Evolutionary conservation across 495 filamentous ascomycete genomes (phyloP).

Genomic region (Trichocladium antarcticum): DNA sequence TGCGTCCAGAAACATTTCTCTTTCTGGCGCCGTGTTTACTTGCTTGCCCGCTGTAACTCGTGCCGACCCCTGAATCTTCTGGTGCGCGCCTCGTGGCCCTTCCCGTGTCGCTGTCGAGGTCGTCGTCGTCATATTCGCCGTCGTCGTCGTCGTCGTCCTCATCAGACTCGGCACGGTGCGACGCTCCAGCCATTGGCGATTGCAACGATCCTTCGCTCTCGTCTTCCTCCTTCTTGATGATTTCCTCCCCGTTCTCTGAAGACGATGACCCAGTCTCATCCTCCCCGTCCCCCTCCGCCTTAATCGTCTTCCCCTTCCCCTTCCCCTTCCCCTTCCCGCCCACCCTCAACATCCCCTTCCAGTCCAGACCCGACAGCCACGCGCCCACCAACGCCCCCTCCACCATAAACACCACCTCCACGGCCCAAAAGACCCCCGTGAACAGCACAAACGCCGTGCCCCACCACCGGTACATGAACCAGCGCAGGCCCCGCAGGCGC

Average conservation of each 20-base stretch:
- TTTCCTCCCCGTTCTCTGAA: slow-evolving; percentile 22
- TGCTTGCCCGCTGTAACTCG: slow-evolving; percentile 33
- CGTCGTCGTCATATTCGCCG: too few relatives aligned
- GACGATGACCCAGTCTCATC: slow-evolving; percentile 19
- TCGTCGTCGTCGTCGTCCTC: slow-evolving; percentile 37
- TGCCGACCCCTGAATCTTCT: slow-evolving; percentile 33
- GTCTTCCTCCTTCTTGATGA: slow-evolving; percentile 23
- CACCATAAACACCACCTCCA: slow-evolving; percentile 50
- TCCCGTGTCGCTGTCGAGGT: too few relatives aligned
- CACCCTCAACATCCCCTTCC: background rate
- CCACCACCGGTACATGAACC: slow-evolving; percentile 76
- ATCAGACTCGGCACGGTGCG: slow-evolving; percentile 22
- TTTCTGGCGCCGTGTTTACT: slow-evolving; percentile 17
- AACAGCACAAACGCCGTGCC: slow-evolving; percentile 56
- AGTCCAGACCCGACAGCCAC: background rate
- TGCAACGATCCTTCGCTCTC: slow-evolving; percentile 8
- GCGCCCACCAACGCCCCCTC: slow-evolving; percentile 17
- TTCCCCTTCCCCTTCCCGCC: background rate
- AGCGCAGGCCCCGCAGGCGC: slow-evolving; percentile 61
- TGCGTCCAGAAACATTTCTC: background rate
- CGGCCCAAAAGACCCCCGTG: slow-evolving; percentile 59
- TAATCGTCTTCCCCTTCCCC: slow-evolving; percentile 15
- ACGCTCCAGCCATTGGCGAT: slow-evolving; percentile 1
- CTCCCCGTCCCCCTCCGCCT: background rate
- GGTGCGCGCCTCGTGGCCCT: background rate